Base-by-base conservation (phyloP, 2,329 filamentous ascomycete genomes). In the Catunica adiposa region DNA sequence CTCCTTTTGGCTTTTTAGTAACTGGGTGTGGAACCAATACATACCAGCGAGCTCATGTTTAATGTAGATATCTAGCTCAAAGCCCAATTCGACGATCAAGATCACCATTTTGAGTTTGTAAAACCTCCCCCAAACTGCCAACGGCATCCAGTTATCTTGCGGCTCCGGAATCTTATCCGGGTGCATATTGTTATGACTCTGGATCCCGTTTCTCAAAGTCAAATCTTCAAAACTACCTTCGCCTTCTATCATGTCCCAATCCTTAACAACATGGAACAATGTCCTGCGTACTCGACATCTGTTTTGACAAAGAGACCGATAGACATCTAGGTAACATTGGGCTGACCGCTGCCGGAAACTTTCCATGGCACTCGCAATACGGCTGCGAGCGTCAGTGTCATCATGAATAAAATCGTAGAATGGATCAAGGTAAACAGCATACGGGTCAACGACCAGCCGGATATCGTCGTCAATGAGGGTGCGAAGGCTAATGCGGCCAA, bases 51-150 rank as follows among this genome's bases (percentile, higher is more conserved):
- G 74, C 66, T 98, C 92, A 66, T 94, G 84, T 0, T 81, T 76
- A 54, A 90, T 82, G 67, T 97, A 97, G 8, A 95, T 79, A 46
- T 90, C 83, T 11, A 96, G 81, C 68, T 98, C 92, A 66, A 98
- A 97, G 11, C 94, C 92, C 31, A 96, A 79, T 64, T 96, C 86
- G 15, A 96, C 76, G 48, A 94, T 83, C 73, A 82, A 84, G 65
- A 90, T 84, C 76, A 96, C 87, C 63, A 90, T 80, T 29, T 78
- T 79, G n/a, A 96, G 75, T 67, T 96, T 97, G 68, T 94, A 86
- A 58, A 89, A 78, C 63, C 90, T 94, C 0, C 83, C 79, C 92
- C 92, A 98, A 2, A 85, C 89, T 1, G 86, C 37, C 15, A 58
- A 25, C 15, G 54, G 54, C 34, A 26, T 38, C 51, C 53, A 56